Percentiles rank a stretch among this genome's conserved stretches.
Conservation (phyloP, 345 rosid species). For the Streptanthus diversifolius region DNA sequence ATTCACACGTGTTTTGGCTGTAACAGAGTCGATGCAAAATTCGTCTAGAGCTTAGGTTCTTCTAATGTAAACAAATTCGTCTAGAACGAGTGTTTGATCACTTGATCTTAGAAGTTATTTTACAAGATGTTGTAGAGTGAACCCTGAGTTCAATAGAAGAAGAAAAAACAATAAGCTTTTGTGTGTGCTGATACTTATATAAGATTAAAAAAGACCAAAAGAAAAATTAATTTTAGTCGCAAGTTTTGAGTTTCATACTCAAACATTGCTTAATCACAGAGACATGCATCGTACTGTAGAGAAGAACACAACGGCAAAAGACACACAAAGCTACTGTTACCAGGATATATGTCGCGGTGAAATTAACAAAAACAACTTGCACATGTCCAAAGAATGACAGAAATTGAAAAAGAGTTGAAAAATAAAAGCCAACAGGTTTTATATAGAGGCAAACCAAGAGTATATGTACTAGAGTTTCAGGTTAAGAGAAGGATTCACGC, state of each 20-base stretch:
- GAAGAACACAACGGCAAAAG: neutral
- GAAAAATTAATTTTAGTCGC: too few relatives aligned
- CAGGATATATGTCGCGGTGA: neutral
- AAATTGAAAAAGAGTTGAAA: neutral
- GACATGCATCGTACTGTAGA: neutral
- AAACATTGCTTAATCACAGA: neutral
- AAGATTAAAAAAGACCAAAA: too few relatives aligned
- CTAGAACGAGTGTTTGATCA: too few relatives aligned
- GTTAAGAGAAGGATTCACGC: slow-evolving; percentile 4
- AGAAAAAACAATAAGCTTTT: too few relatives aligned
- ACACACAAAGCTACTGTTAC: neutral
- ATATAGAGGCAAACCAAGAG: slow-evolving; percentile 9
- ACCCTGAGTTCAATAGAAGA: too few relatives aligned
- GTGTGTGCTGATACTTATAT: too few relatives aligned
- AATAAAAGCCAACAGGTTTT: slow-evolving; percentile 18
- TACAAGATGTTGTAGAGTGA: too few relatives aligned
- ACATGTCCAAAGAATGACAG: slow-evolving; percentile 31
- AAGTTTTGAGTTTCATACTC: too few relatives aligned
- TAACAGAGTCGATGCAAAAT: too few relatives aligned
- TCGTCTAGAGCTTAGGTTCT: too few relatives aligned
- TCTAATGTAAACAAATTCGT: too few relatives aligned
- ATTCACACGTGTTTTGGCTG: neutral
- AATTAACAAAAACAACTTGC: slow-evolving; percentile 19
- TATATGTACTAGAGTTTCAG: slow-evolving; percentile 22
- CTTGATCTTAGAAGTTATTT: too few relatives aligned